Conservation (phyloP, 805 yeast genomes). For the Yarrowia sp. region DNA sequence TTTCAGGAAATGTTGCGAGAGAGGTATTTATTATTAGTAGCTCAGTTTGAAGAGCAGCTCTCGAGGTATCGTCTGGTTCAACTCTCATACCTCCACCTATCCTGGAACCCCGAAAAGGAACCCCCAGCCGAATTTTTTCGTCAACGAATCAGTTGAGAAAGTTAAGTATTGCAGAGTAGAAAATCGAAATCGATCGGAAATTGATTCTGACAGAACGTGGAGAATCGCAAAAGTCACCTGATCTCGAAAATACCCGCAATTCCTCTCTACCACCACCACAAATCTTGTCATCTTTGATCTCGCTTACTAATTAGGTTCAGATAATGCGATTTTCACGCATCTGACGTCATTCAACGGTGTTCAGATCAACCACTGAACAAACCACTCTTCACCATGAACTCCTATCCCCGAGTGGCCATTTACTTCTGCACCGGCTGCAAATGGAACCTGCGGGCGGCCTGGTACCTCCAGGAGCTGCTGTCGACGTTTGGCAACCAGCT, state of each 20-base stretch:
- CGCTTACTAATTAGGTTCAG: neutral
- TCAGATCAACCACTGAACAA: neutral
- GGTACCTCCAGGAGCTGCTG: conserved; percentile 86
- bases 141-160: neutral
- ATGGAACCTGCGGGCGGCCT: conserved; percentile 87
- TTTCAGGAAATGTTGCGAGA: too few relatives aligned
- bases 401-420: conserved; percentile 69
- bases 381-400: conserved; percentile 3
- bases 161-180: too few relatives aligned
- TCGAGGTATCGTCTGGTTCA: too few relatives aligned
- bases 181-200: too few relatives aligned
- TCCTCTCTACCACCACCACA: too few relatives aligned
- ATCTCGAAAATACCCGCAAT: too few relatives aligned
- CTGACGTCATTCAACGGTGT: conserved; percentile 17
- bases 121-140: neutral
- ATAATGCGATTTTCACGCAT: neutral
- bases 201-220: too few relatives aligned
- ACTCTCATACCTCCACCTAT: too few relatives aligned
- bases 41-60: too few relatives aligned
- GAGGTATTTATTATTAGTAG: too few relatives aligned
- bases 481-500: conserved; percentile 72
- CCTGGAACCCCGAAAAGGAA: neutral
- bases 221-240: too few relatives aligned
- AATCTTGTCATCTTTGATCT: neutral
- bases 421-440: conserved; percentile 82